phyloP scores from a whole-genome alignment of 176 grass and related monocot genomes.

The Raddia guianensis region DNA sequence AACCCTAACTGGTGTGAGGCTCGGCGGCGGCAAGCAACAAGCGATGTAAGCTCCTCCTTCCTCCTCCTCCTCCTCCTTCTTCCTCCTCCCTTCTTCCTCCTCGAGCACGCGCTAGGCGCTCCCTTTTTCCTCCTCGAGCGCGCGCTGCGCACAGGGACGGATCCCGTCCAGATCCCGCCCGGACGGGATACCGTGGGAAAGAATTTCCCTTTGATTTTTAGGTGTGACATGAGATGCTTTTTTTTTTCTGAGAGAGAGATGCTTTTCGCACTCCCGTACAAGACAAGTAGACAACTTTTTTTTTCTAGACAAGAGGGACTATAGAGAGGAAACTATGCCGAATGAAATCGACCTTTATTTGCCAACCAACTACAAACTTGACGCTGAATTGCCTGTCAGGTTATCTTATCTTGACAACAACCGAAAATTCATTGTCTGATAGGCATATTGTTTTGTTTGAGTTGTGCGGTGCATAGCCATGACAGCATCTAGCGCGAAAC shows the following conservation, averaged over 20 bases:
- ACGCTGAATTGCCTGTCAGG: background rate
- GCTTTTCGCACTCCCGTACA: background rate
- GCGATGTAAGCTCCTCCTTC: too few species aligned
- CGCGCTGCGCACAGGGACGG: too few species aligned
- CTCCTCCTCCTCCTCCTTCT: too few species aligned
- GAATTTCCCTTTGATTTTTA: slow-evolving; percentile 20
- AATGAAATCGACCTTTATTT: background rate
- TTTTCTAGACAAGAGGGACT: background rate
- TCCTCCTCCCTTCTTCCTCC: too few species aligned
- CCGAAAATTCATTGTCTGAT: background rate
- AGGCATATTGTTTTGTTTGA: background rate
- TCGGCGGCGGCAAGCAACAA: too few species aligned
- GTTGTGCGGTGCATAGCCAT: background rate
- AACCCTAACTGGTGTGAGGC: too few species aligned
- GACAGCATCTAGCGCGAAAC: background rate
- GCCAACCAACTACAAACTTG: background rate
- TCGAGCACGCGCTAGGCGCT: too few species aligned
- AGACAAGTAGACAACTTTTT: background rate
- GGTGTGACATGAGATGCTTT: slow-evolving; percentile 8
- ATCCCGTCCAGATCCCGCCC: too few species aligned
- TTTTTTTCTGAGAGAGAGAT: too few species aligned
- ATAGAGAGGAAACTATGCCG: background rate
- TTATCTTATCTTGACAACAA: background rate
- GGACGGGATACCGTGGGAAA: too few species aligned
- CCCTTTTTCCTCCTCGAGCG: too few species aligned